These are phyloP conservation scores for Cairneyella variabilis DNA, from an alignment of 495 filamentous ascomycete genomes.

Conservation along the genomic window DNA sequence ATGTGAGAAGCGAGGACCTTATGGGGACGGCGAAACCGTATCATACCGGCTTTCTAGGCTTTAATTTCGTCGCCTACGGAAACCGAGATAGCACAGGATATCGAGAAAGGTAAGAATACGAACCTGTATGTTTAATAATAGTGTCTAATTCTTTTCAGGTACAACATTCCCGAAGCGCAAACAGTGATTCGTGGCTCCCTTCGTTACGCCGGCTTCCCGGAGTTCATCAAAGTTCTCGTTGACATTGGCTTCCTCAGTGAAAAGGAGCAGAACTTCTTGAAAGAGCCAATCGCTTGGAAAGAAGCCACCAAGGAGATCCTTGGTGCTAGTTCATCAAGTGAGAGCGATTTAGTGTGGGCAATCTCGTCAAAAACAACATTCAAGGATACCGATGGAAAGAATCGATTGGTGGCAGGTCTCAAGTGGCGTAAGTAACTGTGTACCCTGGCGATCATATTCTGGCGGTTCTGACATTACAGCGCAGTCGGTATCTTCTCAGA, in stretches of 20 bases:
- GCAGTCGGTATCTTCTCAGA: conserved; percentile 83
- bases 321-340: conserved; percentile 54
- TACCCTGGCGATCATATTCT: too few species aligned
- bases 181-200: conserved; percentile 71
- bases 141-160: too few species aligned
- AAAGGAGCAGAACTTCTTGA: conserved; percentile 54
- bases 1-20: too few species aligned
- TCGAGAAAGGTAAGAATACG: too few species aligned
- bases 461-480: too few species aligned
- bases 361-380: conserved; percentile 73
- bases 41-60: too few species aligned
- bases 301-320: conserved; percentile 74
- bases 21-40: too few species aligned
- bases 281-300: conserved; percentile 67
- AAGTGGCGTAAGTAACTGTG: too few species aligned
- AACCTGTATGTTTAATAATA: too few species aligned
- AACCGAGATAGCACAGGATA: too few species aligned
- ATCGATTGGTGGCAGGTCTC: conserved; percentile 72
- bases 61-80: too few species aligned
- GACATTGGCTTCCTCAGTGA: conserved; percentile 81
- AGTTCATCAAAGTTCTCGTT: conserved; percentile 73
- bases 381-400: conserved; percentile 63
- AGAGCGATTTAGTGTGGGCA: conserved; percentile 65
- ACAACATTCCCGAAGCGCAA: conserved; percentile 81
- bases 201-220: conserved; percentile 78